These are phyloP conservation scores for Erythrophleum ivorense DNA, from an alignment of 331 rosid species.

Conservation along the genomic window DNA sequence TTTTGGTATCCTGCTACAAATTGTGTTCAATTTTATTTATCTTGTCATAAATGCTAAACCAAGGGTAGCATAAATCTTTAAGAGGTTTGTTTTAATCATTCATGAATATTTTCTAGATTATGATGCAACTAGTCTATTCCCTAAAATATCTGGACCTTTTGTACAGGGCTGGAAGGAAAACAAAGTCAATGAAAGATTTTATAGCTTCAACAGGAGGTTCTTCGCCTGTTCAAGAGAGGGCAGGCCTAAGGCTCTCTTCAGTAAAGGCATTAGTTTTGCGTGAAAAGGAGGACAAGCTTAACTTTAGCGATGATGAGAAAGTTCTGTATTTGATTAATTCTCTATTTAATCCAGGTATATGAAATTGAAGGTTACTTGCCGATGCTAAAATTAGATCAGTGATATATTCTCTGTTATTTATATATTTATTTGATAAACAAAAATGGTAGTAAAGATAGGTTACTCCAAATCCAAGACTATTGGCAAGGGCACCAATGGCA, in stretches of 20 bases:
- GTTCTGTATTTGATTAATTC: constrained; percentile 63
- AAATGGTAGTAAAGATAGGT: background rate
- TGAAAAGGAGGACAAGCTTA: constrained; percentile 77
- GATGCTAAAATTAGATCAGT: constrained; percentile 33
- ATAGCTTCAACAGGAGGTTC: constrained; percentile 63
- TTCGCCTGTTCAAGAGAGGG: constrained; percentile 75
- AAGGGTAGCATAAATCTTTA: background rate
- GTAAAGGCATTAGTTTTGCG: constrained; percentile 85
- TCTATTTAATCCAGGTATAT: constrained; percentile 79
- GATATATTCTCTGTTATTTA: constrained; percentile 6
- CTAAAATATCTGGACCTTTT: constrained; percentile 46
- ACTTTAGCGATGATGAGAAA: constrained; percentile 64
- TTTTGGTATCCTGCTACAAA: constrained; percentile 1
- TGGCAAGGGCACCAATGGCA: background rate
- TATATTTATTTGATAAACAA: background rate
- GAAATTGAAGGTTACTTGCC: constrained; percentile 41
- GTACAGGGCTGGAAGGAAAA: constrained; percentile 82
- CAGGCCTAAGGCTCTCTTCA: constrained; percentile 76
- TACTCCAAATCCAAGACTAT: background rate
- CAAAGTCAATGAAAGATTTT: constrained; percentile 81
- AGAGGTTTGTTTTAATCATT: constrained; percentile 28
- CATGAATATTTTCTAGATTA: constrained; percentile 27
- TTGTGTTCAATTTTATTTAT: constrained; percentile 26
- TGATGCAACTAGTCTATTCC: constrained; percentile 32
- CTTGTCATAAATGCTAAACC: constrained; percentile 25